Evolutionary conservation across 768 basidiomycete species (phyloP).

Genomic region (Tephrocybe sp.): DNA sequence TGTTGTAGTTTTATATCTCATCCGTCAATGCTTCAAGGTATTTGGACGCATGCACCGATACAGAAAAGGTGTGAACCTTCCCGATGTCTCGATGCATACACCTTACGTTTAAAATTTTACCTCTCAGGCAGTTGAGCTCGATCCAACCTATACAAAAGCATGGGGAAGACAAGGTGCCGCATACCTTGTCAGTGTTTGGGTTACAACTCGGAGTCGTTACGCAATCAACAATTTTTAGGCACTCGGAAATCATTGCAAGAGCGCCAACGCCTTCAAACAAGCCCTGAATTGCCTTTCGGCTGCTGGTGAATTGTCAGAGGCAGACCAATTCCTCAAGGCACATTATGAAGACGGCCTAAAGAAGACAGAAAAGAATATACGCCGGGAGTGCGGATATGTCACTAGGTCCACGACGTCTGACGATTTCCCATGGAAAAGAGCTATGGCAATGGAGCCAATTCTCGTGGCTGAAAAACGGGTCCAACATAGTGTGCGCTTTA

Average conservation of each 20-base stretch:
- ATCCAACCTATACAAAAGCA: slow-evolving; percentile 40
- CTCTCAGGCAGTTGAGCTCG: slow-evolving; percentile 34
- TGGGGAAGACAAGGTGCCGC: slow-evolving; percentile 39
- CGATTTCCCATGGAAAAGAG: slow-evolving; percentile 26
- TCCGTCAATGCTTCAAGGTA: slow-evolving; percentile 20
- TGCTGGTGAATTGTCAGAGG: slow-evolving; percentile 23
- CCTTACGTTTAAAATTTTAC: neutral
- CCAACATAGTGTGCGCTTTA: slow-evolving; percentile 19
- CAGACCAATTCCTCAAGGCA: slow-evolving; percentile 31
- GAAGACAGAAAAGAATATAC: slow-evolving; percentile 18
- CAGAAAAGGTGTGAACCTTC: slow-evolving; percentile 23
- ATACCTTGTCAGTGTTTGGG: slow-evolving; percentile 20
- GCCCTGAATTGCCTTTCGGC: slow-evolving; percentile 31
- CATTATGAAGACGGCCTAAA: slow-evolving; percentile 32
- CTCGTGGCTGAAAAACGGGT: slow-evolving; percentile 15
- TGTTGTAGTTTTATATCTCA: neutral
- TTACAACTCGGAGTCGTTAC: neutral
- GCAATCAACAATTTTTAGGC: slow-evolving; percentile 13
- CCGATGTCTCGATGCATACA: neutral
- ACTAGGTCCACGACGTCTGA: slow-evolving; percentile 3
- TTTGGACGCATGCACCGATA: slow-evolving; percentile 30
- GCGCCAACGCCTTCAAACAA: slow-evolving; percentile 27
- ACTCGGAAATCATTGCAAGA: slow-evolving; percentile 17
- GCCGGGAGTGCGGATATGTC: neutral
- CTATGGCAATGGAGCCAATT: slow-evolving; percentile 19